Base-by-base conservation (phyloP, 1,139 yeast species). In the Geotrichum klebahnii region DNA sequence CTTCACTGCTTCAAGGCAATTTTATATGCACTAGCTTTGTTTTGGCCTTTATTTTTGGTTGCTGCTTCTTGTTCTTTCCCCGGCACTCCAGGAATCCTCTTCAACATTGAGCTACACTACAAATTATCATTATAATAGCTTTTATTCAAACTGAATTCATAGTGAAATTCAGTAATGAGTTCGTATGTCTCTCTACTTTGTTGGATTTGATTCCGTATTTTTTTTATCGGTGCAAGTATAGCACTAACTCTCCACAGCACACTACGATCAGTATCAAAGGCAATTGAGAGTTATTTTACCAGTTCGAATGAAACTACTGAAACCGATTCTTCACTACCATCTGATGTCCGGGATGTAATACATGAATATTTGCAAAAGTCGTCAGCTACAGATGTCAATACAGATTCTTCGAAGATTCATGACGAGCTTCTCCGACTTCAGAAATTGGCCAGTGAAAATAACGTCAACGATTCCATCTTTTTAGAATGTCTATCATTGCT, bases 361-460 rank as follows among this genome's bases (percentile, higher is more conserved):
- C 14, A 20, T 2, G 24, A 31, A 19, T 38, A 14, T 4, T 31
- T 16, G 9, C 23, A 23, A 14, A 37, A 24, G 14, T n/a, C 37
- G 22, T 17, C 29, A n/a, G 33, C 42, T 10, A 17, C 33, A 9
- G 23, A 34, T 16, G 10, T 17, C 10, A 3, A 38, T 32, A 10
- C 26, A n/a, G 36, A 40, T 16, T 37, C 35, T 10, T n/a, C 46
- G n/a, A 45, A 41, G 55, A 64, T 80, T 38, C 78, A 76, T 57
- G 79, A 78, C 26, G 80, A 77, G 50, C 67, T 82, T 32, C 68
- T 71, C 46, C 60, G 67, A 10, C 59, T 80, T 10, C 79, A 79
- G 62, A 67, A 69, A 24, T 61, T 65, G 1, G 66, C 68, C 41
- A 60, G 64, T 44, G 53, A 63, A 54, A 55, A 65, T 33, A 58